Evolutionary conservation across 441 rosid species (phyloP).

Genomic region (Aquilaria agallochum): DNA sequence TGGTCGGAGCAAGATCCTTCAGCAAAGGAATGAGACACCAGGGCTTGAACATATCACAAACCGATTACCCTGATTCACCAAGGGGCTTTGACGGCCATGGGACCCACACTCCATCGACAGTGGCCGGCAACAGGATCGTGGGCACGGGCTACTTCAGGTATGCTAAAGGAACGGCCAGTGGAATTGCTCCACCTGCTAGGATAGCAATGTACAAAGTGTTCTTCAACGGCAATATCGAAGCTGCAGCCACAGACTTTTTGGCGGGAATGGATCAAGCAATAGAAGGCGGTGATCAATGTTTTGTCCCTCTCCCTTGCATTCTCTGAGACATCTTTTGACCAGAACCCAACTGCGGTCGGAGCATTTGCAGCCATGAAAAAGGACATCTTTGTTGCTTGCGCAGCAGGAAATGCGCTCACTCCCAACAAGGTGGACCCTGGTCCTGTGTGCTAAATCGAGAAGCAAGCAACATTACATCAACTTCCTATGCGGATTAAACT

Average conservation of each 20-base stretch:
- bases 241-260: constrained; percentile 28
- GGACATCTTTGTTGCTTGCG: constrained; percentile 29
- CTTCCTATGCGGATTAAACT: constrained; percentile 44
- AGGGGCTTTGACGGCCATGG: constrained; percentile 29
- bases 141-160: constrained; percentile 22
- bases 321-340: constrained; percentile 14
- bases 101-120: constrained; percentile 24
- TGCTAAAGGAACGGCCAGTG: constrained; percentile 23
- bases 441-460: constrained; percentile 37
- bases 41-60: constrained; percentile 10
- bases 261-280: constrained; percentile 32
- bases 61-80: constrained; percentile 24
- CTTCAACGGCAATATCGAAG: constrained; percentile 9
- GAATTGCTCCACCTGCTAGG: constrained; percentile 26
- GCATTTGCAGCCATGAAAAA: constrained; percentile 30
- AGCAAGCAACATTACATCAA: constrained; percentile 26
- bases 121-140: constrained; percentile 15
- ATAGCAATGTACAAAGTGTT: constrained; percentile 30
- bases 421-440: constrained; percentile 45
- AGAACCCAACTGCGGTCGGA: constrained; percentile 21
- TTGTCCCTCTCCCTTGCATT: constrained; percentile 21
- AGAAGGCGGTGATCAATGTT: constrained; percentile 24
- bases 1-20: constrained; percentile 25
- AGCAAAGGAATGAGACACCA: constrained; percentile 24
- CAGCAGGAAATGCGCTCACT: constrained; percentile 32